These are phyloP conservation scores for Geranium incanum DNA, from an alignment of 441 rosid genomes.

Conservation along the genomic window DNA sequence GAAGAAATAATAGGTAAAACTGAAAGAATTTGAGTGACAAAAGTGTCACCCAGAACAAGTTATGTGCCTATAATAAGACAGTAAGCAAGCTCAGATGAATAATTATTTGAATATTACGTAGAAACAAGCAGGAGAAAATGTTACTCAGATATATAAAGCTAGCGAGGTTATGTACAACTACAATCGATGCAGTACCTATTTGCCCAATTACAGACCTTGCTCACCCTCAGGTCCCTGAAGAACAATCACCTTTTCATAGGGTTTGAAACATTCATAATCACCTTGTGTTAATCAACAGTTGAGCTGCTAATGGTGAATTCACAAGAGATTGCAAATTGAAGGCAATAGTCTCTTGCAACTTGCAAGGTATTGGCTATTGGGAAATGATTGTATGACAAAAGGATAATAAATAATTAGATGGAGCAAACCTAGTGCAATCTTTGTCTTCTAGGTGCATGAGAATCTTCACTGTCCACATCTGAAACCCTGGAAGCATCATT, in stretches of 20 bases:
- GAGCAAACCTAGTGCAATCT: constrained; percentile 39
- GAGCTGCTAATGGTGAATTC: constrained; percentile 15
- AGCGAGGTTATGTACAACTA: constrained; percentile 25
- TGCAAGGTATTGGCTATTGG: constrained; percentile 12
- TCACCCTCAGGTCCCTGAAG: constrained; percentile 15
- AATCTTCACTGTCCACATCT: constrained; percentile 73
- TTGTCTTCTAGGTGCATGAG: constrained; percentile 77
- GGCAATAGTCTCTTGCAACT: constrained; percentile 24
- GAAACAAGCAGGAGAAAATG: not conserved
- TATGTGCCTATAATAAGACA: not conserved
- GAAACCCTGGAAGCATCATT: constrained; percentile 63
- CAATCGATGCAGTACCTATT: constrained; percentile 16
- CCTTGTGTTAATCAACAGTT: constrained; percentile 15
- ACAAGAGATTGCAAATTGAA: constrained; percentile 22
- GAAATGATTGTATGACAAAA: constrained; percentile 10
- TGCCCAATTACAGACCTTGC: constrained; percentile 21
- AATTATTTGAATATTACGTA: no score
- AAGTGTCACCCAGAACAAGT: not conserved
- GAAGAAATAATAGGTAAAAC: no score
- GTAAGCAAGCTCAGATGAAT: not conserved
- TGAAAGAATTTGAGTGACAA: not conserved
- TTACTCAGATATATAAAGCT: constrained; percentile 15
- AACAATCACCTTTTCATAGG: constrained; percentile 18
- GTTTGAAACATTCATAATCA: constrained; percentile 21
- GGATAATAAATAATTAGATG: constrained; percentile 18